Percentiles rank a stretch among this genome's conserved stretches.
phyloP scores from a whole-genome alignment of 2,329 filamentous ascomycete species.

The Neopestalotiopsis sp. region DNA sequence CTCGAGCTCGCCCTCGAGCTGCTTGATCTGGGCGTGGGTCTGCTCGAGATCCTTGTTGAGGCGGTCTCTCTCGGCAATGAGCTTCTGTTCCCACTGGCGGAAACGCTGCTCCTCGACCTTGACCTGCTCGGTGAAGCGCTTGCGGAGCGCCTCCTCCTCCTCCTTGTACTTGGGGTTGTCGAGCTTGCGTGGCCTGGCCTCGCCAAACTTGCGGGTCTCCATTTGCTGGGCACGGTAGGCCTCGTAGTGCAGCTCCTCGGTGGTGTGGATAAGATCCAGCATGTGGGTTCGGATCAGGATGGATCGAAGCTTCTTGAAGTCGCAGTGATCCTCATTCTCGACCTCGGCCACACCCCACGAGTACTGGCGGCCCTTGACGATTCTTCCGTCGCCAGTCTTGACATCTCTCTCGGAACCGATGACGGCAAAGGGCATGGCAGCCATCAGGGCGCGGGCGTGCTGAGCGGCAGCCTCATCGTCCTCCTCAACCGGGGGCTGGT shows the following conservation, averaged over 20 bases:
- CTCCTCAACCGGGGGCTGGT: constrained; percentile 96
- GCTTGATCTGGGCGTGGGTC: constrained; percentile 93
- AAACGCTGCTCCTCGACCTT: constrained; percentile 99
- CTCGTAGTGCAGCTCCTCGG: constrained; percentile 99
- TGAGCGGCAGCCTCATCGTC: constrained; percentile 96
- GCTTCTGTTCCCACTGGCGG: constrained; percentile 99
- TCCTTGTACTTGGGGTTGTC: constrained; percentile 99
- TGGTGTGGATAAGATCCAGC: constrained; percentile 99
- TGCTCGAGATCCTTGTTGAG: constrained; percentile 99
- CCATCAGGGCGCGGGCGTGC: constrained; percentile 92
- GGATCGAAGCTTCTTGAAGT: constrained; percentile 99
- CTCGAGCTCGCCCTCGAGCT: constrained; percentile 91
- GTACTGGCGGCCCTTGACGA: constrained; percentile 98
- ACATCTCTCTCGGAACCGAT: constrained; percentile 99
- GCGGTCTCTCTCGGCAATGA: constrained; percentile 96
- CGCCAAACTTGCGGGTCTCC: constrained; percentile 99
- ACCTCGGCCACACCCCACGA: constrained; percentile 99
- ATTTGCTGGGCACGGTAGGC: constrained; percentile 99
- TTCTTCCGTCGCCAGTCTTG: constrained; percentile 92
- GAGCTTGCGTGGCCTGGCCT: constrained; percentile 94
- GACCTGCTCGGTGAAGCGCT: constrained; percentile 99
- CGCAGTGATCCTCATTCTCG: constrained; percentile 99
- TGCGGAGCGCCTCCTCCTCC: constrained; percentile 96
- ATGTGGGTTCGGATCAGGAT: constrained; percentile 99
- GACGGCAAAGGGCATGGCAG: constrained; percentile 97